Conservation (phyloP, 2,329 filamentous ascomycete genomes). For the Colletotrichum plurivorum region DNA sequence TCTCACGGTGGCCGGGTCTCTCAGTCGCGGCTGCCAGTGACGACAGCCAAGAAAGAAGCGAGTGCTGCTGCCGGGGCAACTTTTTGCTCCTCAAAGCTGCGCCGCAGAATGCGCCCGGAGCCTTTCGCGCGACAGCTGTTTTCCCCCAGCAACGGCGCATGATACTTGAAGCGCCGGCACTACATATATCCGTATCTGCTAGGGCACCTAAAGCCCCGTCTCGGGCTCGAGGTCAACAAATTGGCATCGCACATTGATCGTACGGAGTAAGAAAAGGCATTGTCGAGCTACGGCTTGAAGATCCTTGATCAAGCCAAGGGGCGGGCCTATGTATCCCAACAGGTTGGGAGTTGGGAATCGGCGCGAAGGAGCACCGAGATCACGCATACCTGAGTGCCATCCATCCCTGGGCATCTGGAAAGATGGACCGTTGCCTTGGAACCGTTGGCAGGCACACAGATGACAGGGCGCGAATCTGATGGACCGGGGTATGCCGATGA, state of each 20-base stretch:
- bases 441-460: not conserved
- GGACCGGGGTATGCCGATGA: conserved; percentile 1
- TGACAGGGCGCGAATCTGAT: not conserved
- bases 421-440: conserved; percentile 18
- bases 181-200: no score
- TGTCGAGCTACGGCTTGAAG: no score
- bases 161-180: no score
- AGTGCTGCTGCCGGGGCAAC: not conserved
- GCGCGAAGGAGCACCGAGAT: conserved; percentile 27
- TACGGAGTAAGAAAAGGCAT: no score
- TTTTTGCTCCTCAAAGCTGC: not conserved
- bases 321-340: not conserved
- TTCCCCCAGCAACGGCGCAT: no score
- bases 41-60: conserved; percentile 11
- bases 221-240: no score
- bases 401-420: not conserved
- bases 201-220: no score
- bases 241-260: no score
- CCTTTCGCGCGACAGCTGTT: no score
- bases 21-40: conserved; percentile 11
- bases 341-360: conserved; percentile 2
- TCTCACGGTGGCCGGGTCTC: not conserved
- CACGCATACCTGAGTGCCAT: not conserved
- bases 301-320: not conserved
- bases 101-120: not conserved